These are phyloP conservation scores for Luvunga scandens DNA, from an alignment of 345 rosid genomes.

Conservation along the genomic window DNA sequence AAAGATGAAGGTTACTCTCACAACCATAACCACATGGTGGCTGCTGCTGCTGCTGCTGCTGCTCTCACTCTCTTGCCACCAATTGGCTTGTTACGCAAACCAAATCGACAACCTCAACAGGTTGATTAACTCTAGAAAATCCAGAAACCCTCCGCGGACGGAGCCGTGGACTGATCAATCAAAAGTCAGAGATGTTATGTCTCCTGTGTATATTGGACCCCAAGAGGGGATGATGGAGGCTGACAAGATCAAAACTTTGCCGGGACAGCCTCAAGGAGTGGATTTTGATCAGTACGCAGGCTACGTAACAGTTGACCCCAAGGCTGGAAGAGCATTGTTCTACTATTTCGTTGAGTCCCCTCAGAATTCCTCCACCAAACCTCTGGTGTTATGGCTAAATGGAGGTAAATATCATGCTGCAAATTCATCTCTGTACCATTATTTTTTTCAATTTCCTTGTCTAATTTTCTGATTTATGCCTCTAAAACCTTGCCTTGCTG, in stretches of 20 bases:
- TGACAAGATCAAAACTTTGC: slow-evolving; percentile 30
- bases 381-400: slow-evolving; percentile 33
- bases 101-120: slow-evolving; percentile 26
- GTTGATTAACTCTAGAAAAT: slow-evolving; percentile 29
- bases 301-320: slow-evolving; percentile 32
- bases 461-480: not conserved
- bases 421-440: not conserved
- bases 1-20: slow-evolving; percentile 10
- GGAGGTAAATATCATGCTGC: not conserved
- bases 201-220: slow-evolving; percentile 20
- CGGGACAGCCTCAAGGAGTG: slow-evolving; percentile 37
- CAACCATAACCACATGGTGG: not conserved
- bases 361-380: slow-evolving; percentile 33
- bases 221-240: slow-evolving; percentile 25
- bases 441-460: too few relatives aligned
- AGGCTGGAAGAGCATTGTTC: slow-evolving; percentile 31
- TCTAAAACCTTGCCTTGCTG: not conserved
- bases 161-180: slow-evolving; percentile 17
- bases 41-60: slow-evolving; percentile 29
- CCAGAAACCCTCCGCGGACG: slow-evolving; percentile 18
- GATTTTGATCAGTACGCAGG: slow-evolving; percentile 41
- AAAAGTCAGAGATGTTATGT: not conserved
- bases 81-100: slow-evolving; percentile 27
- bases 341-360: slow-evolving; percentile 44
- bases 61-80: slow-evolving; percentile 10